Base-by-base conservation (phyloP, 1,139 yeast species). In the Nakaseomyces bracarensis region DNA sequence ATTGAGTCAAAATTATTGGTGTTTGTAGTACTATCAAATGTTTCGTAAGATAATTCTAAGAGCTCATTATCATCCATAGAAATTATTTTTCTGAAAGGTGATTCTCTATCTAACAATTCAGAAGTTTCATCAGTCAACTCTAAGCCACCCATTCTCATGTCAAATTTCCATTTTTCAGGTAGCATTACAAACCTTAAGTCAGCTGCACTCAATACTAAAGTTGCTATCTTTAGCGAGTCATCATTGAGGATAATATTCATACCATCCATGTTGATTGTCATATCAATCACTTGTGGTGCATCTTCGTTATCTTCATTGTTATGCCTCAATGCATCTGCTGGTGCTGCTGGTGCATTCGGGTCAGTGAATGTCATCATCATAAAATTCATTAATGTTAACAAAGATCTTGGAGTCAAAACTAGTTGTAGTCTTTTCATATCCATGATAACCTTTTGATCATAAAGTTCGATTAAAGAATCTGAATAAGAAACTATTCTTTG, bases 311-410 rank as follows among this genome's bases (percentile, higher is more conserved):
- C 74, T 26, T 72, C 72, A 49, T 74, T 72, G 52, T 79, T 79
- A 50, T 82, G 86, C 43, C 79, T 76, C 46, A 82, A 66, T 26
- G 70, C 77, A 63, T 79, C 86, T 0, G 85, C 79, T 1, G 85
- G 82, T 1, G 77, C 66, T 22, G 75, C 79, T 13, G 74, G 76
- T 0, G 89, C 85, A 49, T 77, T 70, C 0, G 87, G 89, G 60
- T 80, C 83, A 0, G 96, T 82, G 58, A 91, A 91, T 0, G 97
- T 91, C 38, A 89, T 84, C 55, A 89, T 69, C 3, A 82, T 69
- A 58, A 82, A 93, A 60, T 87, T 93, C 49, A 91, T 65, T 13
- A 91, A 66, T 3, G 95, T 82, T 50, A 91, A 69, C 20, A 84
- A 66, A 1, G 95, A 82, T 53, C 77, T 82, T 40, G 96, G 77